Evolutionary conservation across 495 filamentous ascomycete species (phyloP).

Genomic region (Apiosordaria backusii): DNA sequence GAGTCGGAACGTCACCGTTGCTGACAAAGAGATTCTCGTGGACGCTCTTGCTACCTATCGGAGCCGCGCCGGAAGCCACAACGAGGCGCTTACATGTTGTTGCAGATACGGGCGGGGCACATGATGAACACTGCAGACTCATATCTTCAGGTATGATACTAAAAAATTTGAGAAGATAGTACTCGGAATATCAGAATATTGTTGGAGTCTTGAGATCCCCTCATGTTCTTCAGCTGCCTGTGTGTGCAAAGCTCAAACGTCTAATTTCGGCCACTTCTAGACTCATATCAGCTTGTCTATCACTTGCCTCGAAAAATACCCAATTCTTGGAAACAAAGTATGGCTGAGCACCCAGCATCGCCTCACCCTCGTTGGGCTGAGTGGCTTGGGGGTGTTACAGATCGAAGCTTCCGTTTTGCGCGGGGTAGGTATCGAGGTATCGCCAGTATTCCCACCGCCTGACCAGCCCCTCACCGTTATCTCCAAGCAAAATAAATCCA

Average conservation of each 20-base stretch:
- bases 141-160: neutral
- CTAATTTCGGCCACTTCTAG: neutral
- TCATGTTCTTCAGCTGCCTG: neutral
- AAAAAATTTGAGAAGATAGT: neutral
- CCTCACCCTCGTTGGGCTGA: conserved; percentile 4
- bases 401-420: conserved; percentile 6
- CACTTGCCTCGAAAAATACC: neutral
- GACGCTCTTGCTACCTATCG: neutral
- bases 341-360: conserved; percentile 5
- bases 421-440: conserved; percentile 3
- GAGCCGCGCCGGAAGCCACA: neutral
- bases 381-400: conserved; percentile 8
- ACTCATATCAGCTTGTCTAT: neutral
- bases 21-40: neutral
- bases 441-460: neutral
- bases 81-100: neutral
- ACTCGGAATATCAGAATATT: neutral
- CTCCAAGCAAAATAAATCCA: neutral
- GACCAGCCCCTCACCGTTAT: neutral
- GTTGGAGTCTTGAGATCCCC: neutral
- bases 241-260: neutral
- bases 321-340: neutral
- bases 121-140: neutral
- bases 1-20: neutral
- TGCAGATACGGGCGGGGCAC: neutral